Evolutionary conservation across 345 rosid species (phyloP).

Genomic region (Sapria himalayana): DNA sequence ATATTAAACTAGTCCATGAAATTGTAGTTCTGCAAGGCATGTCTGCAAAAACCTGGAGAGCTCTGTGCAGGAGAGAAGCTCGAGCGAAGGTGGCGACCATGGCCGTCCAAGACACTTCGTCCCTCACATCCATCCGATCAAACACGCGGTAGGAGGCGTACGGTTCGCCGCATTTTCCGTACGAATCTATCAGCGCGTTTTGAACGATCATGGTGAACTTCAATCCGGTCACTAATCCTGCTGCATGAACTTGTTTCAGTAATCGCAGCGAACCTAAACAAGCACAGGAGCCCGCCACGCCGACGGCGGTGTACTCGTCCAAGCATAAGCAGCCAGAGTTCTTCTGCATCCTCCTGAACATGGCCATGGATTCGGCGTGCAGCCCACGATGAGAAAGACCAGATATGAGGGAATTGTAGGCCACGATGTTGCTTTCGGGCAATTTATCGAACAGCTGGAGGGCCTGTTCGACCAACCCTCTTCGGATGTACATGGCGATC

Average conservation of each 20-base stretch:
- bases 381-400: constrained; percentile 20
- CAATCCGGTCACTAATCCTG: constrained; percentile 14
- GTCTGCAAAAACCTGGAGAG: constrained; percentile 12
- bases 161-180: constrained; percentile 24
- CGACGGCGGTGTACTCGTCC: constrained; percentile 19
- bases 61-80: constrained; percentile 18
- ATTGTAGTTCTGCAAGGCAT: constrained; percentile 18
- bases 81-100: constrained; percentile 17
- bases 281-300: constrained; percentile 24
- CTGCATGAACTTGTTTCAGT: constrained; percentile 19
- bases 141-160: constrained; percentile 12
- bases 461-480: constrained; percentile 11
- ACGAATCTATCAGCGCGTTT: constrained; percentile 26
- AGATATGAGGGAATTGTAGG: constrained; percentile 23
- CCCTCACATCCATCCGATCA: constrained; percentile 14
- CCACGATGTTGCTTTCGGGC: constrained; percentile 20
- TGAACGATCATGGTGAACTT: constrained; percentile 13
- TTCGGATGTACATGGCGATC: constrained; percentile 3
- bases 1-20: constrained; percentile 26
- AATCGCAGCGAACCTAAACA: constrained; percentile 12
- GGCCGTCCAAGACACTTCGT: constrained; percentile 31
- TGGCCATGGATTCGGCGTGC: constrained; percentile 10
- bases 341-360: constrained; percentile 14
- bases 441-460: constrained; percentile 21
- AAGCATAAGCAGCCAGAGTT: constrained; percentile 8